These are phyloP conservation scores for Suillus subalutaceus DNA, from an alignment of 768 basidiomycete species.

Conservation along the genomic window DNA sequence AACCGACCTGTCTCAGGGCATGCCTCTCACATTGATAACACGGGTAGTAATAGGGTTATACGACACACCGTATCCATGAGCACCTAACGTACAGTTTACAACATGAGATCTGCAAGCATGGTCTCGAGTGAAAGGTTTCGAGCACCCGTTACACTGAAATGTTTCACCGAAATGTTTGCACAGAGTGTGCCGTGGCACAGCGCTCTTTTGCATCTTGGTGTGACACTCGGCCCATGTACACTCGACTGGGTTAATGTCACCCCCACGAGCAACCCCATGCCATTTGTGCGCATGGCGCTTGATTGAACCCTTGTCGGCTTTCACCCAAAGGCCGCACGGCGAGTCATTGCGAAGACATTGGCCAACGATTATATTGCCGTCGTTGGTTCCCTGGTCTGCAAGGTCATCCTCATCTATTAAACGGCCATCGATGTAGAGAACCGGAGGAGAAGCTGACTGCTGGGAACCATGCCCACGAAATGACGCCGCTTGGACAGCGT, in stretches of 20 bases:
- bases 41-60: neutral
- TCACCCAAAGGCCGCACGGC: conserved; percentile 12
- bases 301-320: conserved; percentile 5
- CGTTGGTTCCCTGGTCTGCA: too few species aligned
- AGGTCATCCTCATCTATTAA: neutral
- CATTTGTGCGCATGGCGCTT: conserved; percentile 10
- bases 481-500: neutral
- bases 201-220: neutral
- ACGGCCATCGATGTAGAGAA: neutral
- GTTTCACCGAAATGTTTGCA: neutral
- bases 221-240: conserved; percentile 11
- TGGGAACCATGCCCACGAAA: neutral
- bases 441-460: too few species aligned
- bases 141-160: neutral
- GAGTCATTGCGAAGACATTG: conserved; percentile 2
- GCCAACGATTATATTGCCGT: neutral
- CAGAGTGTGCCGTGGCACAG: conserved; percentile 1
- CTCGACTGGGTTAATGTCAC: neutral
- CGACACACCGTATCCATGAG: neutral
- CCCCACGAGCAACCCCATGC: conserved; percentile 3
- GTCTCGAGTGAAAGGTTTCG: neutral
- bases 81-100: neutral
- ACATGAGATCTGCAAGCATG: neutral
- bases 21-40: neutral
- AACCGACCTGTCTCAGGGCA: neutral